Evolutionary conservation across 1,139 yeast genomes (phyloP).

Genomic region (Trichomonascaceae sp.): DNA sequence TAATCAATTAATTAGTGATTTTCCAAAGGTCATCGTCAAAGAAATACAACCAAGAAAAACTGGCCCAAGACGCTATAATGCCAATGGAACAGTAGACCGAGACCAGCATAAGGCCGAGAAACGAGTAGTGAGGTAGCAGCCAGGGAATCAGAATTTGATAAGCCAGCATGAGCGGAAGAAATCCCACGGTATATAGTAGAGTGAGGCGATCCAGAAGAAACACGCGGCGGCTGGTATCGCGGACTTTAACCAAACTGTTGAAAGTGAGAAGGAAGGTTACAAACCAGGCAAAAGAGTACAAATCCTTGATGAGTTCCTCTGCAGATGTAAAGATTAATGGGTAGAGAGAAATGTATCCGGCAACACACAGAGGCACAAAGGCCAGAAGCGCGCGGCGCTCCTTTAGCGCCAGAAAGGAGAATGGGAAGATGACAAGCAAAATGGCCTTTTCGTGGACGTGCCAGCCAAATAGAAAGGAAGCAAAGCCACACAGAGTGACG

Average conservation of each 20-base stretch:
- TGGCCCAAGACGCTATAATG: constrained; percentile 76
- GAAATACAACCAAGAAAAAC: constrained; percentile 78
- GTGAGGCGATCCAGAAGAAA: constrained; percentile 63
- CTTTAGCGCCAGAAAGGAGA: constrained; percentile 58
- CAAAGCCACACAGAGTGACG: constrained; percentile 77
- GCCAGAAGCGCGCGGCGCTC: constrained; percentile 52
- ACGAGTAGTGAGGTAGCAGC: constrained; percentile 37
- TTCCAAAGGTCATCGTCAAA: constrained; percentile 31
- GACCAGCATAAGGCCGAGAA: constrained; percentile 64
- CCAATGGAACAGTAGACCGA: constrained; percentile 85
- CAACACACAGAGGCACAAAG: constrained; percentile 50
- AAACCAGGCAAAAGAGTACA: constrained; percentile 81
- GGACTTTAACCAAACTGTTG: constrained; percentile 48
- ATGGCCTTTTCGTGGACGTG: constrained; percentile 98
- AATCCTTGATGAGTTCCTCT: constrained; percentile 62
- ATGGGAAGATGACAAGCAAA: constrained; percentile 77
- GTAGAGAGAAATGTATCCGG: constrained; percentile 81
- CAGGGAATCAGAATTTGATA: constrained; percentile 46
- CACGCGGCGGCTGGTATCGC: constrained; percentile 38
- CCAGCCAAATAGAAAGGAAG: constrained; percentile 94
- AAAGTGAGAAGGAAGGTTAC: constrained; percentile 62
- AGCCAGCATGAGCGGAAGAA: constrained; percentile 48
- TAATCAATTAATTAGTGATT: background rate
- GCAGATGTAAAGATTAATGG: constrained; percentile 76
- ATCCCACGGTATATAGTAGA: constrained; percentile 52